Evolutionary conservation across 306 rosid genomes (phyloP).

Genomic region (Cicer yamashitae): DNA sequence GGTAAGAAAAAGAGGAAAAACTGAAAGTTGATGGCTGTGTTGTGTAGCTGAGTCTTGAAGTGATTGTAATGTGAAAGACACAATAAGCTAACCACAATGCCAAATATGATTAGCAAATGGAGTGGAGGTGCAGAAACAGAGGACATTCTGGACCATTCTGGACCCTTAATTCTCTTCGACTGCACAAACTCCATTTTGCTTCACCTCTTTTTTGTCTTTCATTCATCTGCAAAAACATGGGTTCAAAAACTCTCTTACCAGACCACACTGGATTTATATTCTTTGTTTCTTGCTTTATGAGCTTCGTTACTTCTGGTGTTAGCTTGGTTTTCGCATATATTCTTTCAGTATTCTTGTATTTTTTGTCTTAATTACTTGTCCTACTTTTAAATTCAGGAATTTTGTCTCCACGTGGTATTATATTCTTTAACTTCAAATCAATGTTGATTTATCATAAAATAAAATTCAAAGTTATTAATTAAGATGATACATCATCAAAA

Average conservation of each 20-base stretch:
- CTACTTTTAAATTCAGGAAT: too few relatives aligned
- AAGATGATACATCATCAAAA: too few relatives aligned
- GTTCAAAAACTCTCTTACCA: neutral
- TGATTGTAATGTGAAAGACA: slow-evolving; percentile 64
- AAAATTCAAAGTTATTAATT: too few relatives aligned
- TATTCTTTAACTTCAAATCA: too few relatives aligned
- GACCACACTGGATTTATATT: neutral
- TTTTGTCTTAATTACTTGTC: too few relatives aligned
- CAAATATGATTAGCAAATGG: slow-evolving; percentile 67
- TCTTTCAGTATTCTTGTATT: slow-evolving; percentile 58
- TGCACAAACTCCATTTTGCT: slow-evolving; percentile 65
- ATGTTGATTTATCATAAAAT: too few relatives aligned
- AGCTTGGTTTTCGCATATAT: slow-evolving; percentile 65
- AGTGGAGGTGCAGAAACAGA: slow-evolving; percentile 64
- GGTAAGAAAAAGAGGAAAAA: slow-evolving; percentile 61
- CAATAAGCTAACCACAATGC: slow-evolving; percentile 65
- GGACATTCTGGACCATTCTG: slow-evolving; percentile 58
- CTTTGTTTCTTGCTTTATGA: too few relatives aligned
- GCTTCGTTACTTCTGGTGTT: slow-evolving; percentile 40
- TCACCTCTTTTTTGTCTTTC: slow-evolving; percentile 1
- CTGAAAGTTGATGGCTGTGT: slow-evolving; percentile 54
- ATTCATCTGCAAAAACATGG: neutral
- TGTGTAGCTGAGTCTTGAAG: slow-evolving; percentile 54
- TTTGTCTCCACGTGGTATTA: too few relatives aligned
- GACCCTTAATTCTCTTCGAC: slow-evolving; percentile 67